phyloP scores from a whole-genome alignment of 441 rosid species.

The Jatropha podagrica region DNA sequence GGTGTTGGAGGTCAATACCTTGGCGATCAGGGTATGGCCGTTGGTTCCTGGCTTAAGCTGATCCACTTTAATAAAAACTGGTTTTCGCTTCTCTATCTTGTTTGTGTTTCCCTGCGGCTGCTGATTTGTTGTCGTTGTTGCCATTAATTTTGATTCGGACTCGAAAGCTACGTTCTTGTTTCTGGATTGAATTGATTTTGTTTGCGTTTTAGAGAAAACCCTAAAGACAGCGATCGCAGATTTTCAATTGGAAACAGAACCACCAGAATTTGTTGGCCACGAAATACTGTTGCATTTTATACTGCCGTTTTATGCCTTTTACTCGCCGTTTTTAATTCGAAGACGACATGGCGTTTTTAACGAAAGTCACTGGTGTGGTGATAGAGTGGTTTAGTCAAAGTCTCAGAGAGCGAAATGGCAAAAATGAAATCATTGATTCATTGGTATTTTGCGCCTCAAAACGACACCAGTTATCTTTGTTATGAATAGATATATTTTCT shows the following conservation, averaged over 20 bases:
- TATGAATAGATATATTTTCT: no score
- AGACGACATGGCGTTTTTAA: neutral
- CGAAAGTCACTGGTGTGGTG: no score
- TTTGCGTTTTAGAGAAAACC: constrained; percentile 4
- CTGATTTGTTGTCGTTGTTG: neutral
- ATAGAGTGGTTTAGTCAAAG: no score
- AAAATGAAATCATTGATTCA: no score
- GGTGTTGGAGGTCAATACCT: constrained; percentile 36
- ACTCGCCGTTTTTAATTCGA: neutral
- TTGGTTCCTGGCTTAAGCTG: constrained; percentile 45
- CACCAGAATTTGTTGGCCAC: neutral
- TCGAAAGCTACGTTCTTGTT: neutral
- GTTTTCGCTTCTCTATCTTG: constrained; percentile 19
- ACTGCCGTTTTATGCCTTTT: neutral
- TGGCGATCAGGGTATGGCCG: constrained; percentile 42
- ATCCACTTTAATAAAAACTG: constrained; percentile 32
- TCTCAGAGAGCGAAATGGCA: no score
- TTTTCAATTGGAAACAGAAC: neutral
- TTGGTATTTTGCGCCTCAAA: no score
- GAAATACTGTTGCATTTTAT: neutral
- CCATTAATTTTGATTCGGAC: constrained; percentile 5
- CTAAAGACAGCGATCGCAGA: constrained; percentile 10
- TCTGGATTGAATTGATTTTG: neutral
- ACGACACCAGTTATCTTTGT: no score
- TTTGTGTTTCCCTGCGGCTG: neutral